Percentiles rank a stretch among this genome's conserved stretches.
Conservation (phyloP, 2,329 filamentous ascomycete genomes). For the Epichloe coenophiala region DNA sequence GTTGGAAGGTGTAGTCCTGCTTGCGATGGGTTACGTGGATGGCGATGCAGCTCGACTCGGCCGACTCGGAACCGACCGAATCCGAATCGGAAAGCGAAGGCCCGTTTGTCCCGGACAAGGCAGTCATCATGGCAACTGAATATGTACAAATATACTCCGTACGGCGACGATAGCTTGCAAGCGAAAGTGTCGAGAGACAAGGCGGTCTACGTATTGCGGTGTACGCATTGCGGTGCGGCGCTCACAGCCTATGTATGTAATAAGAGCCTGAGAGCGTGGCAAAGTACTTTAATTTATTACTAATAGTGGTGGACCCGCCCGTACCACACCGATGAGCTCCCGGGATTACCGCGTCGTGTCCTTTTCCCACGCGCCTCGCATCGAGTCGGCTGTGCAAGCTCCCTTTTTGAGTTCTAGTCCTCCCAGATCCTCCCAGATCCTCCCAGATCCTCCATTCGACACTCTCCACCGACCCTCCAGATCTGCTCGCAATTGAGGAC, state of each 20-base stretch:
- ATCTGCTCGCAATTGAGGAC: background rate
- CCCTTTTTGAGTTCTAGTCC: background rate
- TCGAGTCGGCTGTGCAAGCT: background rate
- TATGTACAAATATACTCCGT: no score
- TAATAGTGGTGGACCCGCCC: no score
- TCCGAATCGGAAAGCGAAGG: background rate
- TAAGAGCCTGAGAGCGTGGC: no score
- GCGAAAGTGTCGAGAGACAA: background rate
- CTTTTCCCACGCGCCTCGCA: slow-evolving; percentile 1
- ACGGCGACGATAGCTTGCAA: background rate
- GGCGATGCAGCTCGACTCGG: slow-evolving; percentile 20
- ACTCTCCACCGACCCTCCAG: background rate
- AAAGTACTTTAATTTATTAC: no score
- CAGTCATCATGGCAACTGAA: background rate
- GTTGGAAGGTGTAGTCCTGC: slow-evolving; percentile 28
- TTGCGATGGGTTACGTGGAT: slow-evolving; percentile 35
- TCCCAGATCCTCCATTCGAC: background rate
- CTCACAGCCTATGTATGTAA: background rate
- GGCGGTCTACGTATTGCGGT: no score
- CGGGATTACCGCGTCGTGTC: slow-evolving; percentile 6
- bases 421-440: background rate
- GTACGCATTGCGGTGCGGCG: no score
- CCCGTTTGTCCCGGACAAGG: background rate
- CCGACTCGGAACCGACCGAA: slow-evolving; percentile 5
- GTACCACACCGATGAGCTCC: background rate